Percentiles rank a stretch among this genome's conserved stretches.
These are phyloP conservation scores for Vigna angularis DNA, from an alignment of 306 rosid genomes.

Conservation along the genomic window DNA sequence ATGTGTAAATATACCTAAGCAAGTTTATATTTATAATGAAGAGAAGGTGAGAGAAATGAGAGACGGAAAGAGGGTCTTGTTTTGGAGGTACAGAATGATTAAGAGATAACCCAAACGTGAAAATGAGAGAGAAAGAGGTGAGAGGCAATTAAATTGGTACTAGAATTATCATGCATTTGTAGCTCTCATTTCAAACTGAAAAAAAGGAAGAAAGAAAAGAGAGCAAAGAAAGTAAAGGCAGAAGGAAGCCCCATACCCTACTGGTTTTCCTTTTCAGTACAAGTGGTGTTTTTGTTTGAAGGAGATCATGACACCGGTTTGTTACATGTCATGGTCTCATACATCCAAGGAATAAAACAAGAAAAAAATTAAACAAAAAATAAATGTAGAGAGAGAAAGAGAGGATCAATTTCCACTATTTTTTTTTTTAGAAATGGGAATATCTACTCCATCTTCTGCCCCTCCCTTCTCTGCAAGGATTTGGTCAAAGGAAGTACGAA, in stretches of 20 bases:
- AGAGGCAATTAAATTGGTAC: slow-evolving; percentile 23
- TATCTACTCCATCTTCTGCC: slow-evolving; percentile 14
- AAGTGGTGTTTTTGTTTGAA: slow-evolving; percentile 45
- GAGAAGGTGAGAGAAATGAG: slow-evolving; percentile 21
- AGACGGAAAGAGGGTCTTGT: slow-evolving; percentile 2
- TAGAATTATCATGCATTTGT: slow-evolving; percentile 51
- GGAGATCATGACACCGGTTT: slow-evolving; percentile 58
- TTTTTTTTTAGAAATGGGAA: slow-evolving; percentile 15
- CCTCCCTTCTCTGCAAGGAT: slow-evolving; percentile 50
- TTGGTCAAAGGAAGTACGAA: slow-evolving; percentile 74
- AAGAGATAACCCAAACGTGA: slow-evolving; percentile 29
- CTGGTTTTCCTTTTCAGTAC: slow-evolving; percentile 42
- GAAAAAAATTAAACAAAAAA: background rate
- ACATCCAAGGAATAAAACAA: slow-evolving; percentile 43
- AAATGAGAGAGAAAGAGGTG: slow-evolving; percentile 29
- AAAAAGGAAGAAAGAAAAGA: slow-evolving; percentile 21
- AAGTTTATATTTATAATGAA: background rate
- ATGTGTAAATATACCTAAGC: background rate
- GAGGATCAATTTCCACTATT: background rate
- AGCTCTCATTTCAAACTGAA: slow-evolving; percentile 39
- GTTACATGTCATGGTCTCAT: slow-evolving; percentile 65
- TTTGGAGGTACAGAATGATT: slow-evolving; percentile 44
- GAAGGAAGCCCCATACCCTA: slow-evolving; percentile 49
- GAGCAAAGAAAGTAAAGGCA: slow-evolving; percentile 20
- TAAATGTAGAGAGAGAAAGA: slow-evolving; percentile 20